Percentiles rank a stretch among this genome's conserved stretches.
These are phyloP conservation scores for Stephanodiscus minutulus DNA, from an alignment of 108 stramenopile species.

Conservation along the genomic window DNA sequence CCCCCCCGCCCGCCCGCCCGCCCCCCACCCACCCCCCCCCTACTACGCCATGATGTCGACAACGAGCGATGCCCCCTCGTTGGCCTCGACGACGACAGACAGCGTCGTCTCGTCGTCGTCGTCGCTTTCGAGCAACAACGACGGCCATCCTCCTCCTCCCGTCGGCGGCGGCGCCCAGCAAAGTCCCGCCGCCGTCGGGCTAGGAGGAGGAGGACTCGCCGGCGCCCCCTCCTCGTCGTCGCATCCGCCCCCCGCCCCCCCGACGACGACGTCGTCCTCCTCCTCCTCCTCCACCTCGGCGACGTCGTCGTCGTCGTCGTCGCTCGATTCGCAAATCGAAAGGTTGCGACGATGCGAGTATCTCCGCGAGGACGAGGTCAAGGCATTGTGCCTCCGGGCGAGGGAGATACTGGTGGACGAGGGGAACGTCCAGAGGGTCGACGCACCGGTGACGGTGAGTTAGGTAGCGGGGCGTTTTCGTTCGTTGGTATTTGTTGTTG, in stretches of 20 bases:
- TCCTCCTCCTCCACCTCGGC: not conserved
- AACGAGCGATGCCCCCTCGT: not conserved
- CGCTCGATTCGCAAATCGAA: slow-evolving; percentile 93
- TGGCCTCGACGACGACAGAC: not conserved
- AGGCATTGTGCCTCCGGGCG: slow-evolving; percentile 94
- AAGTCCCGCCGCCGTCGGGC: too few species aligned
- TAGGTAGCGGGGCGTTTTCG: not conserved
- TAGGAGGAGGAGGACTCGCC: too few species aligned
- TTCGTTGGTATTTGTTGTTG: not conserved
- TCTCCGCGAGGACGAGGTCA: slow-evolving; percentile 98
- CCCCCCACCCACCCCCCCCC: too few species aligned
- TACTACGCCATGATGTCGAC: not conserved
- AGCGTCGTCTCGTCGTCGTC: not conserved
- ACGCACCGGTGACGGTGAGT: slow-evolving; percentile 97
- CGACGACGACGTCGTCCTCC: not conserved
- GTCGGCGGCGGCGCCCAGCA: too few species aligned
- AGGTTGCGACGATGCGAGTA: slow-evolving; percentile 96
- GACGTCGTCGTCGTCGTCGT: slow-evolving; percentile 19
- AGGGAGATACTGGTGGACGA: slow-evolving; percentile 99
- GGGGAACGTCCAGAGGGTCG: slow-evolving; percentile 97
- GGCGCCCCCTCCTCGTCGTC: not conserved
- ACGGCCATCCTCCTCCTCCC: too few species aligned
- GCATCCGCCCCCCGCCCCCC: not conserved
- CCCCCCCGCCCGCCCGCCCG: too few species aligned
- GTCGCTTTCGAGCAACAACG: not conserved